These are phyloP conservation scores for Kluyveromyces starmeri DNA, from an alignment of 805 yeast species.

Conservation along the genomic window DNA sequence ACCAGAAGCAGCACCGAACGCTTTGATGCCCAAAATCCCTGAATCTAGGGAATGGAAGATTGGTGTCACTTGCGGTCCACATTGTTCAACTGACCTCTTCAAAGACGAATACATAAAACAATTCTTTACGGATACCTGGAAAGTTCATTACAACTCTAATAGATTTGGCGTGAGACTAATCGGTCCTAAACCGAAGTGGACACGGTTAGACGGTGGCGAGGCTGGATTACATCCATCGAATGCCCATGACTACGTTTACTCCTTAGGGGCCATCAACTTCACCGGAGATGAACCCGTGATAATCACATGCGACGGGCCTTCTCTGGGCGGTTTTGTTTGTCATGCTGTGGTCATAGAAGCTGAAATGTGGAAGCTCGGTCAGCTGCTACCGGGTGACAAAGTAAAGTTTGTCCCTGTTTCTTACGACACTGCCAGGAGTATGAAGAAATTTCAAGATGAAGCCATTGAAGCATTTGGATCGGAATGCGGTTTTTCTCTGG, in stretches of 20 bases:
- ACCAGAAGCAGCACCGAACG: slow-evolving; percentile 49
- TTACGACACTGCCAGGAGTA: slow-evolving; percentile 54
- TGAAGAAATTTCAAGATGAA: slow-evolving; percentile 54
- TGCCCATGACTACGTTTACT: slow-evolving; percentile 94
- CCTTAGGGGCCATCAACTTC: slow-evolving; percentile 93
- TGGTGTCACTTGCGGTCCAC: slow-evolving; percentile 96
- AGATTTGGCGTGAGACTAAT: slow-evolving; percentile 91
- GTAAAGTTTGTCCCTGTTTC: slow-evolving; percentile 73
- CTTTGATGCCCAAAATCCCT: slow-evolving; percentile 29
- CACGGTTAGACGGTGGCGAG: slow-evolving; percentile 92
- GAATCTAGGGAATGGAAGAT: slow-evolving; percentile 54
- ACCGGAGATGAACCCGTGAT: slow-evolving; percentile 99
- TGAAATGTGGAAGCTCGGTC: slow-evolving; percentile 98
- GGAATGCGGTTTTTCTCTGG: slow-evolving; percentile 23
- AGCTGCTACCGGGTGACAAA: slow-evolving; percentile 88
- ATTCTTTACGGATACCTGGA: slow-evolving; percentile 77
- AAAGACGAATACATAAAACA: slow-evolving; percentile 60
- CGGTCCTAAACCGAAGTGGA: slow-evolving; percentile 97
- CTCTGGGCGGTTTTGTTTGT: slow-evolving; percentile 95
- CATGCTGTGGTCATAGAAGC: slow-evolving; percentile 92
- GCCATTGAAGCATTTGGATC: slow-evolving; percentile 31
- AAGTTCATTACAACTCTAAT: slow-evolving; percentile 93
- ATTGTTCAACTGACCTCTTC: slow-evolving; percentile 95
- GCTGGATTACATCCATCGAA: slow-evolving; percentile 99
- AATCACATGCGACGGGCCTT: slow-evolving; percentile 94